phyloP scores from a whole-genome alignment of 495 filamentous ascomycete genomes.

The Hyaloscypha variabilis region DNA sequence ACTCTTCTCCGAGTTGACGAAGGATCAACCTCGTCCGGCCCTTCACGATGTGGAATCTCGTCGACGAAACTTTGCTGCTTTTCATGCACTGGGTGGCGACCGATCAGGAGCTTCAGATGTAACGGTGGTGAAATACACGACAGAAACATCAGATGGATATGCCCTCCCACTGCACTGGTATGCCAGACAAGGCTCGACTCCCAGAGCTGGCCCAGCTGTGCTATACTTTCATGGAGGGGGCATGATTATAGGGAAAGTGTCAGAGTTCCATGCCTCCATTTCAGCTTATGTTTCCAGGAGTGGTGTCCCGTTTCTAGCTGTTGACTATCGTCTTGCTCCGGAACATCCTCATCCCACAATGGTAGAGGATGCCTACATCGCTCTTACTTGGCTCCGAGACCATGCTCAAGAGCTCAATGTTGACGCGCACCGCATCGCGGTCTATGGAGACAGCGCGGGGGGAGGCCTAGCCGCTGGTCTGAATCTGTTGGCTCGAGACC shows the following conservation, averaged over 20 bases:
- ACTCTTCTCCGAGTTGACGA: too few relatives aligned
- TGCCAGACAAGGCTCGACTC: too few relatives aligned
- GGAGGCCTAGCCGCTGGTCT: constrained; percentile 40
- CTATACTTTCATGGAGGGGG: constrained; percentile 6
- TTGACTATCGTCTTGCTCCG: constrained; percentile 45
- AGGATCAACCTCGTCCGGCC: too few relatives aligned
- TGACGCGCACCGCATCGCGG: constrained; percentile 39
- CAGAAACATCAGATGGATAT: too few relatives aligned
- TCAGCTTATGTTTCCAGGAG: constrained; percentile 1
- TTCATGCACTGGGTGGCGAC: too few relatives aligned
- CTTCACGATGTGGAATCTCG: too few relatives aligned
- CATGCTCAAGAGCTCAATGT: constrained; percentile 33
- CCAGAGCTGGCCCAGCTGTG: too few relatives aligned
- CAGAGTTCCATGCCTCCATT: not conserved
- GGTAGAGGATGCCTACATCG: constrained; percentile 40
- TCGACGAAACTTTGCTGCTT: too few relatives aligned
- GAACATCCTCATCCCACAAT: constrained; percentile 39
- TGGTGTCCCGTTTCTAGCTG: constrained; percentile 35
- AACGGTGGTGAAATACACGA: too few relatives aligned
- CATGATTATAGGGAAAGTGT: not conserved
- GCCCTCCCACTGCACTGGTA: too few relatives aligned
- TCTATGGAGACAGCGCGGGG: constrained; percentile 44
- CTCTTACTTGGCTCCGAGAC: constrained; percentile 34
- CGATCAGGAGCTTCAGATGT: too few relatives aligned
- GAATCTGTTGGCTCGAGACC: constrained; percentile 40